A percentile compares a stretch with the other conserved stretches of the same genome.
These are phyloP conservation scores for Aspergillus eucalypticola DNA, from an alignment of 2,329 filamentous ascomycete genomes.

Conservation along the genomic window DNA sequence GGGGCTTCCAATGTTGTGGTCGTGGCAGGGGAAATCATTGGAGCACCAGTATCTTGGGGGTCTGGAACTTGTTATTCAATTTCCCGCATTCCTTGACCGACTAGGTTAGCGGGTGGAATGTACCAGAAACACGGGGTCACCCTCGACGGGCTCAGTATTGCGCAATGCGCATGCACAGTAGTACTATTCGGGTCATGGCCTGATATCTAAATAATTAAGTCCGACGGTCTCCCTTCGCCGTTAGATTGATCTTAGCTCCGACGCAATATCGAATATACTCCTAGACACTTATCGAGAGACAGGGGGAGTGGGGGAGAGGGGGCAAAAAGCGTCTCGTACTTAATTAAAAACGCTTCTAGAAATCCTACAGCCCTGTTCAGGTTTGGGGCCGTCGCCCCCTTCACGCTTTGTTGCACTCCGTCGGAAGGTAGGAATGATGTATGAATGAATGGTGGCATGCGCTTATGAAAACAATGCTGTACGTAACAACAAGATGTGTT, in stretches of 20 bases:
- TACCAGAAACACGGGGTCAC: constrained; percentile 23
- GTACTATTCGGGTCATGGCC: no score
- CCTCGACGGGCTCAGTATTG: constrained; percentile 12
- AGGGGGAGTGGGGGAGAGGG: no score
- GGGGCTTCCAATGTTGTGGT: no score
- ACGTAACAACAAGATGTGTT: neutral
- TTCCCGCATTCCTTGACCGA: neutral
- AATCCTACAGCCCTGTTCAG: constrained; percentile 17
- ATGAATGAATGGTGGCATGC: neutral
- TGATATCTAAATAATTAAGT: no score
- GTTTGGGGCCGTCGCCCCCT: constrained; percentile 20
- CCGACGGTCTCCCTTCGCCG: no score
- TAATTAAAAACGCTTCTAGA: constrained; percentile 9
- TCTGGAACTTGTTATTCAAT: neutral
- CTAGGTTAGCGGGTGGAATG: neutral
- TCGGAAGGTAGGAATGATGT: neutral
- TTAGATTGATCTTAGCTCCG: no score
- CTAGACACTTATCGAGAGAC: no score
- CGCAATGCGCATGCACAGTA: no score
- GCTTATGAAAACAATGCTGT: neutral
- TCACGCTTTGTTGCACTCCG: neutral
- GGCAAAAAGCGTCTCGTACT: constrained; percentile 43
- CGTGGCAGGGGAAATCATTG: no score
- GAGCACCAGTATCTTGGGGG: neutral
- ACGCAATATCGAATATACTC: no score